Conservation (phyloP, 2,329 filamentous ascomycete genomes). For the Cadophora luteo-olivacea region DNA sequence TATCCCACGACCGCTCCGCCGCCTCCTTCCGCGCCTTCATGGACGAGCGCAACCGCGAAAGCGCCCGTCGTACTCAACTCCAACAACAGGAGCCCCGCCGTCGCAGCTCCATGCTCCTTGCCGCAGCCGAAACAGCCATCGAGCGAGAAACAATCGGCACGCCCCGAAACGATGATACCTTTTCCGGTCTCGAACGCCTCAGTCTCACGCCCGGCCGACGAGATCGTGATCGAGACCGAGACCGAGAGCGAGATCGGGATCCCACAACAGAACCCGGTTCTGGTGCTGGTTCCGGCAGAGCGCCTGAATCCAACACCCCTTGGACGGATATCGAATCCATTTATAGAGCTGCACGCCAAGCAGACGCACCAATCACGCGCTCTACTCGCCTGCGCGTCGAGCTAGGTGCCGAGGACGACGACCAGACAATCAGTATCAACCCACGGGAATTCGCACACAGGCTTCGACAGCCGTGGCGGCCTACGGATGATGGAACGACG, state of each 20-base stretch:
- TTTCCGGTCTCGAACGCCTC: constrained; percentile 37
- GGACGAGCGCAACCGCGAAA: constrained; percentile 45
- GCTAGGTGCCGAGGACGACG: constrained; percentile 38
- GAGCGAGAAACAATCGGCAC: constrained; percentile 31
- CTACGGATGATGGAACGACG: constrained; percentile 25
- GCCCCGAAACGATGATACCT: constrained; percentile 32
- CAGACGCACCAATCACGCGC: constrained; percentile 34
- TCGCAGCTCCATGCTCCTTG: constrained; percentile 38
- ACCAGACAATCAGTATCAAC: constrained; percentile 24
- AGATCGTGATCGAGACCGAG: constrained; percentile 19
- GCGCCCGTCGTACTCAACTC: constrained; percentile 37
- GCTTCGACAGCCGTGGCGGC: constrained; percentile 40
- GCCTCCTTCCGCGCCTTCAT: constrained; percentile 44
- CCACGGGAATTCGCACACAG: constrained; percentile 43
- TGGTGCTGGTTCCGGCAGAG: neutral
- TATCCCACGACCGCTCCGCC: constrained; percentile 40
- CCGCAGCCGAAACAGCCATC: constrained; percentile 34
- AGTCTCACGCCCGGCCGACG: constrained; percentile 41
- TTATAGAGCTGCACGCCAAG: constrained; percentile 46
- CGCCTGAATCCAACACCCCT: constrained; percentile 39
- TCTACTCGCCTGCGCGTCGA: constrained; percentile 40
- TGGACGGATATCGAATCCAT: constrained; percentile 54
- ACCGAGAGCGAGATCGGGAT: constrained; percentile 25
- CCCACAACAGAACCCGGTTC: constrained; percentile 45
- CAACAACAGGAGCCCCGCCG: constrained; percentile 38